A percentile compares a stretch with the other conserved stretches of the same genome.
Conservation (phyloP, 257 asterid genomes). For the Capsicum pubescens region DNA sequence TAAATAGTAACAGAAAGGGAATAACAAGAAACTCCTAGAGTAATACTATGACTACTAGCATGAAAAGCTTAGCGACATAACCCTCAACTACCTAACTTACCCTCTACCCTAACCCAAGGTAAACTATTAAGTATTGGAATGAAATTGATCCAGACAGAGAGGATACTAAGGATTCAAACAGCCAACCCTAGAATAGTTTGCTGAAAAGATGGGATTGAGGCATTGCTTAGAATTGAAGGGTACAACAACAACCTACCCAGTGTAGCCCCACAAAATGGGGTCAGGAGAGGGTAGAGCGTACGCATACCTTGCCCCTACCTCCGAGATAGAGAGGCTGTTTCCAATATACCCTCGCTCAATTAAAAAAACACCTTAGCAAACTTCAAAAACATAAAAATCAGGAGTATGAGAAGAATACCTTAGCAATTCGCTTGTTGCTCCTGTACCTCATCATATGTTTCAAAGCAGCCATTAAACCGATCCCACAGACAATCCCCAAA, state of each 20-base stretch:
- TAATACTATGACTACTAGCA: too few species aligned
- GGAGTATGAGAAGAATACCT: conserved; percentile 50
- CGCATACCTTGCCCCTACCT: too few species aligned
- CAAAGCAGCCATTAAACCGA: conserved; percentile 92
- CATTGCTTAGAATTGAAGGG: neutral
- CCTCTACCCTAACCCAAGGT: neutral
- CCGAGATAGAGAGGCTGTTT: too few species aligned
- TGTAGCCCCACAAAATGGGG: too few species aligned
- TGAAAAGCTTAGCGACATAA: too few species aligned
- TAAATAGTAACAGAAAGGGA: too few species aligned
- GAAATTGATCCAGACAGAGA: neutral
- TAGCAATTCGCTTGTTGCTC: conserved; percentile 76
- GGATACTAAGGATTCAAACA: neutral
- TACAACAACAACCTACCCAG: neutral
- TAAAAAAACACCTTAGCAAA: neutral
- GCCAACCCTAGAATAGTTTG: neutral
- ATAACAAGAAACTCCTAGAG: too few species aligned
- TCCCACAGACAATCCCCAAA: conserved; percentile 85
- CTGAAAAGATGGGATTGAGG: neutral
- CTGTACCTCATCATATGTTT: conserved; percentile 78
- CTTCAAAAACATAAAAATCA: neutral
- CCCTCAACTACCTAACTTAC: too few species aligned
- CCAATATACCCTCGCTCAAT: too few species aligned
- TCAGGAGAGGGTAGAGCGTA: too few species aligned
- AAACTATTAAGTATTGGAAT: neutral